phyloP scores from a whole-genome alignment of 129 eudicot genomes.

The Glebionis coronaria region DNA sequence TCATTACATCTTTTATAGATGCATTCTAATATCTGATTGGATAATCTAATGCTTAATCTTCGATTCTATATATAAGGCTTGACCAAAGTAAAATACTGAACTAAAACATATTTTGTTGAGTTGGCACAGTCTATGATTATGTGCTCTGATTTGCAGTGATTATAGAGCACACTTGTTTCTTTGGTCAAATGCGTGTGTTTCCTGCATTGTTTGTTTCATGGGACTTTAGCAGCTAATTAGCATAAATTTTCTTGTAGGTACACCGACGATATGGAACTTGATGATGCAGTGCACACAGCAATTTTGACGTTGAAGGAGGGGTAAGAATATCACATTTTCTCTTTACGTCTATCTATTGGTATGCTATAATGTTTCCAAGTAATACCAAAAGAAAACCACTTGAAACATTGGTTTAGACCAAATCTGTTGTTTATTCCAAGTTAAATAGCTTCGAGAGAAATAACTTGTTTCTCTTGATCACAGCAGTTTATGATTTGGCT shows the following conservation, averaged over 20 bases:
- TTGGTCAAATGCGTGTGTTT: not conserved
- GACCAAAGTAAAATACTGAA: too few relatives aligned
- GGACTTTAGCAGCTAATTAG: too few relatives aligned
- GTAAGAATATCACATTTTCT: conserved; percentile 33
- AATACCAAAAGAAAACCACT: not conserved
- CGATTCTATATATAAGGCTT: too few relatives aligned
- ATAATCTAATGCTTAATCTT: too few relatives aligned
- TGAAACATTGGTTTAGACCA: not conserved
- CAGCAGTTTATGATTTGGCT: too few relatives aligned
- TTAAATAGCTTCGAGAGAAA: not conserved
- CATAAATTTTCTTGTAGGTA: conserved; percentile 52
- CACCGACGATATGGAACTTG: conserved; percentile 96
- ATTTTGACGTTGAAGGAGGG: conserved; percentile 96
- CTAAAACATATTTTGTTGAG: too few relatives aligned
- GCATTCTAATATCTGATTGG: too few relatives aligned
- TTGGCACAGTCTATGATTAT: too few relatives aligned
- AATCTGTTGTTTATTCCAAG: conserved; percentile 2
- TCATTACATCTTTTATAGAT: not conserved
- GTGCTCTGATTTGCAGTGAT: too few relatives aligned
- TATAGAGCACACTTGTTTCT: too few relatives aligned
- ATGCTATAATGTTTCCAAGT: not conserved
- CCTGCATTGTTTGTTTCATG: too few relatives aligned
- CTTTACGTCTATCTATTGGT: not conserved
- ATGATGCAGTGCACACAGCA: conserved; percentile 98
- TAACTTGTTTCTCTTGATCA: not conserved